phyloP scores from a whole-genome alignment of 148 eudicot species.

The Camellia sinensis region DNA sequence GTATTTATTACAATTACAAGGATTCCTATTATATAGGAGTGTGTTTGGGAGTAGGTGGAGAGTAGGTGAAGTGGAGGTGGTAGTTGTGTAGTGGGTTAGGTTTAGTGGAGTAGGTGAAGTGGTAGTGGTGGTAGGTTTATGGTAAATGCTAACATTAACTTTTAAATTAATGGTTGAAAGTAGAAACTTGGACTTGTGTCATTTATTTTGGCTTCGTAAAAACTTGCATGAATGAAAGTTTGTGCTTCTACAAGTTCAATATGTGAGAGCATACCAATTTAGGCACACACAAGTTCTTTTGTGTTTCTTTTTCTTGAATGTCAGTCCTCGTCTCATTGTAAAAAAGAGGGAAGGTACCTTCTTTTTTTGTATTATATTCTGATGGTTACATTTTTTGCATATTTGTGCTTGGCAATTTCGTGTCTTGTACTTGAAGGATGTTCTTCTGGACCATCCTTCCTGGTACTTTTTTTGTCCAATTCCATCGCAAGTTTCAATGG shows the following conservation, averaged over 20 bases:
- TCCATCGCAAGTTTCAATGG: not conserved
- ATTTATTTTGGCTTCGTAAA: too few relatives aligned
- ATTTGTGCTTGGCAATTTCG: not conserved
- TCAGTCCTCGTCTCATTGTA: not conserved
- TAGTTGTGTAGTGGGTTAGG: too few relatives aligned
- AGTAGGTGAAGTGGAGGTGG: too few relatives aligned
- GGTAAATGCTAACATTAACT: too few relatives aligned
- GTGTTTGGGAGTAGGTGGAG: too few relatives aligned
- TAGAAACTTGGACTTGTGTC: not conserved
- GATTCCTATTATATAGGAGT: too few relatives aligned
- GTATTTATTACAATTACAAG: too few relatives aligned
- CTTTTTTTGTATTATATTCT: not conserved
- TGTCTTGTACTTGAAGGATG: not conserved
- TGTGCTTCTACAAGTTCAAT: too few relatives aligned
- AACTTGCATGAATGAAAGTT: too few relatives aligned
- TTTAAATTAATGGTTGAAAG: too few relatives aligned
- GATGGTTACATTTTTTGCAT: not conserved
- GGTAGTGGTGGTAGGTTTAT: too few relatives aligned
- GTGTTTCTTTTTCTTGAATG: not conserved
- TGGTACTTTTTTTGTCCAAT: not conserved
- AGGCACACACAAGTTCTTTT: not conserved
- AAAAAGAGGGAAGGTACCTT: not conserved
- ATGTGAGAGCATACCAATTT: not conserved
- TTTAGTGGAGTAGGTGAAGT: too few relatives aligned
- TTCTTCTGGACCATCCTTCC: not conserved